Evolutionary conservation across 108 stramenopile genomes (phyloP), one percentile per base, ranked within the genome.

Genomic region (Skeletonema tropicum): DNA sequence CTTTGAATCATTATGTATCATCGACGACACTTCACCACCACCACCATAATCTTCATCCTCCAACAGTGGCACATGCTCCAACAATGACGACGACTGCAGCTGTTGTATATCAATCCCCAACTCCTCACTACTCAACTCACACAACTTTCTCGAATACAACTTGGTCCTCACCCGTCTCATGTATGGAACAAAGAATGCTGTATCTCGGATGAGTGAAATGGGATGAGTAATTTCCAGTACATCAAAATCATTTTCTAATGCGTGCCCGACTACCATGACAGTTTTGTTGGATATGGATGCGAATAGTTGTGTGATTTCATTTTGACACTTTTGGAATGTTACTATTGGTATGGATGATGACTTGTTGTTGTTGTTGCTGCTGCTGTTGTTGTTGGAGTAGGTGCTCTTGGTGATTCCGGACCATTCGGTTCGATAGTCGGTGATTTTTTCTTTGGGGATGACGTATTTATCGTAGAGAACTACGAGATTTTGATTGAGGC

Each of bases 241-340:
- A 29, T 85, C 82, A 70, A 85, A 85, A 71, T 85, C 85, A 60
- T 85, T 85, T 26, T 79, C 73, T 33, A 85, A 33, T 19, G 82
- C 82, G 59, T 85, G 85, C 6, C 85, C 85, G 4, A 83, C 82
- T 10, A 85, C 72, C 9, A 85, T 33, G 2, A 85, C 85, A 3
- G 29, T 60, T 63, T 57, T 82, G 23, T 73, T 74, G 13, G 65
- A 66, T 15, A 64, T 77, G 29, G 81, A 79, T 21, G 77, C 52
- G 21, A 85, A 73, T 15, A 83, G 45, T 60, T 64, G 59, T 11
- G 76, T 31, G 7, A 83, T 60, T 66, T 83, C 82, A 39, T 74
- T 67, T 33, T 71, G 85, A 80, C 85, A 85, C 14, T 70, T 66
- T 17, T 83, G 26, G 52, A 79, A 83, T 33, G 85, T 68, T 6